Base-by-base conservation (phyloP, 116 monocot genomes). In the Phalaenopsis hybrid region DNA sequence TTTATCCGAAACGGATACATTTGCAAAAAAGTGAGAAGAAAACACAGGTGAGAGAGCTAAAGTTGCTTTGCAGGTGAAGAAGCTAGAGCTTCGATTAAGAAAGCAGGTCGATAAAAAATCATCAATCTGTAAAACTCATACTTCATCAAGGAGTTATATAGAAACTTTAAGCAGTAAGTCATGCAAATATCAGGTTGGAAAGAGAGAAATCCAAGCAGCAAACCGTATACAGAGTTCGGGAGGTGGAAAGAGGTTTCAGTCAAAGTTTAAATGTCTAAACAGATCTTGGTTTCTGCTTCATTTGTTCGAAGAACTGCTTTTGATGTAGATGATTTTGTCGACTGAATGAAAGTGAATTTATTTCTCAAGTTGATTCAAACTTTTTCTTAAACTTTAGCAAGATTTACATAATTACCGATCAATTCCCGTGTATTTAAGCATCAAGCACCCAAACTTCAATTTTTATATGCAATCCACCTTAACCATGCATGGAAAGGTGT, bases 131-230 rank as follows among this genome's bases (percentile, higher is more conserved):
- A 55, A 12, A 55, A 3, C 55, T 55, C 55, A 55, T 5, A 48
- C 4, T 48, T 48, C 48, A 68, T 23, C 31, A 25, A 31, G 28
- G 28, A 83, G n/a, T n/a, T 44, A 43, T 16, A 25, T 49, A 25
- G 65, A 46, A 41, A 9, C 67, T 41, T 75, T 67, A 58, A 65
- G 15, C 41, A 57, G 76, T 7, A 50, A 79, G 18, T 13, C 8
- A 16, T n/a, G 37, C 7, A 81, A 80, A 75, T 50, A 37, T 83
- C 59, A 77, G 81, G 81, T 90, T 79, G 89, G 89, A 65, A 85
- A 81, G 58, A 85, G 85, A 49, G 58, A 85, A 2, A 28, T 81
- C 17, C 78, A 43, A 67, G 89, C 87, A 21, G 85, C 83, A 34
- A 85, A 55, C 18, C 76, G 52, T 52, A 52, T 52, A 52, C 2